Base-by-base conservation (phyloP, 1,139 yeast genomes). In the Saccharomycopsis hybrid region DNA sequence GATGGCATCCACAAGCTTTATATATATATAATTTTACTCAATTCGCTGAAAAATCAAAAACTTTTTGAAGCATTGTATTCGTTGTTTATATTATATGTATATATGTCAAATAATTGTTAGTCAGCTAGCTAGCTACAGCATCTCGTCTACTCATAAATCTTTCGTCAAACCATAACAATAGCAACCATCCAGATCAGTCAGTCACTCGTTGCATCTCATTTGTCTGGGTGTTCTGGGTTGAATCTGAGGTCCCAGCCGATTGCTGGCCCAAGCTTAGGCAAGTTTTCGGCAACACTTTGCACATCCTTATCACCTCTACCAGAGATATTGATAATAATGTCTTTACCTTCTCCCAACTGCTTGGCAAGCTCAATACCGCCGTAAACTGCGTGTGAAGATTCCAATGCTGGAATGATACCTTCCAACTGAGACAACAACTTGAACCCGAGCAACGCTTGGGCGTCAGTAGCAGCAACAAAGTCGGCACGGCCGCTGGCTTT, bases 301-400 rank as follows among this genome's bases (percentile, higher is more conserved):
- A 92, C 98, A 65, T 92, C 99, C 73, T 92, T 92, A 67, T 94
- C 99, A 70, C 99, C 99, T 74, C 98, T 86, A 62, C 99, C 99
- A 48, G 96, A 87, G 54, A 92, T 78, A 65, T 89, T 88, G 62
- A 92, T 85, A 55, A 92, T 82, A 55, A 92, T 72, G 64, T 87
- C 82, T 69, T 89, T 78, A 58, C 85, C 96, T 59, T 82, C 78
- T 30, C 74, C 66, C 84, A 92, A 76, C 13, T 82, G 82, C 72
- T 87, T 87, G 36, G 99, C 98, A 48, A 86, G 75, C 69, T 89
- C 79, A 56, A 87, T 73, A 52, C 92, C 99, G 59, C 97, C 97
- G 62, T 76, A 85, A 52, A 92, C 80, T 40, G 98, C 99, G 66
- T 92, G 99, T 4, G 97, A 85, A 1, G 97, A 86, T 70, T 92